Base-by-base conservation (phyloP, 169 alveolate genomes). In the Babesia bigemina region DNA sequence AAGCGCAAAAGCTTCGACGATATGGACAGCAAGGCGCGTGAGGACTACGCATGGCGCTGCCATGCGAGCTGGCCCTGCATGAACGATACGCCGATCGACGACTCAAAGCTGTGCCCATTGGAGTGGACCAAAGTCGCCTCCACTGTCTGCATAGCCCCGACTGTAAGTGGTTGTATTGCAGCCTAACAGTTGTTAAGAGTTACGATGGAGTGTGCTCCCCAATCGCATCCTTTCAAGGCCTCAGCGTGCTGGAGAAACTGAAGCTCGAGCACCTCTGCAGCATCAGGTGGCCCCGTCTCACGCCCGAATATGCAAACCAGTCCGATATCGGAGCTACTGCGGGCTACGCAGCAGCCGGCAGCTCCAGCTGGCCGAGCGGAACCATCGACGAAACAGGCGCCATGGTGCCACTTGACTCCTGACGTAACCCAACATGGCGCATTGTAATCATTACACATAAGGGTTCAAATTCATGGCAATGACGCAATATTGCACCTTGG, bases 1-100 rank as follows among this genome's bases (percentile, higher is more conserved):
- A 60, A 21, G 28, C 12, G 57, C 16, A 79, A 71, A 39, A 72
- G 59, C 60, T 73, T 84, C 26, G 44, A 65, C 45, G 42, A 55
- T 29, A 57, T 52, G 86, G 39, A 39, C n/a, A 26, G 26, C 13
- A 44, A 56, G 14, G 85, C 67, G 36, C 53, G 73, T n/a, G 76
- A 55, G 45, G 79, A 82, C 1, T 82, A 62, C 48, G 85, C 89
- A 13, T 73, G 79, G 81, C 33, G 91, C 16, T 88, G 93, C 75
- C 79, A 86, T 48, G 87, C 78, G 22, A 84, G 84, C 75, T 88
- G 93, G 93, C 91, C 93, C 17, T 88, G 93, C 42, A 57, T 83
- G 19, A 77, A 61, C 22, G 84, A 63, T 21, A 26, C 26, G 13
- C 77, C 84, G 16, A 69, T 77, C 14, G 63, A 67, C 48, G 60